Base-by-base conservation (phyloP, 169 alveolate genomes). In the Hepatocystis sp. region DNA sequence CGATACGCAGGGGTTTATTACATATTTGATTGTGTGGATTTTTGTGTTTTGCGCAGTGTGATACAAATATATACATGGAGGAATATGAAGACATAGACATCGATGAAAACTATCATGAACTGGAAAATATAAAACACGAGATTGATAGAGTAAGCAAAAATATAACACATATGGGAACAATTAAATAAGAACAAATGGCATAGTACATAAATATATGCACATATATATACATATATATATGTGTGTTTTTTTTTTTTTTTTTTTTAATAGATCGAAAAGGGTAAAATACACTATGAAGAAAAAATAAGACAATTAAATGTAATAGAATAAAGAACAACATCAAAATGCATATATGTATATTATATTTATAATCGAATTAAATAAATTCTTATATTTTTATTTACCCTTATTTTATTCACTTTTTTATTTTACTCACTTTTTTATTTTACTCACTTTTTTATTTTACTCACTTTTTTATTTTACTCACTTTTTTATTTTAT, bases 201-300 rank as follows among this genome's bases (percentile, higher is more conserved):
- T n/a, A n/a, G n/a, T n/a, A n/a, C n/a, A n/a, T n/a, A n/a, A n/a
- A n/a, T 17, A 64, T 13, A 42, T 64, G 21, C 19, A 5, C 61
- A 42, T 25, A 44, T 42, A 65, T 5, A 44, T 44, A 44, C n/a
- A 17, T 44, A 44, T 5, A 17, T 2, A 40, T 8, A 36, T 46
- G 32, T 19, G 0, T 56, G 21, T 21, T 49, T 3, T 49, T 17
- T 66, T 28, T 17, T 17, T 34, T 39, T 21, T 4, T 44, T 56
- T 56, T 56, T 49, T n/a, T n/a, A n/a, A n/a, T n/a, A 71, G 86
- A 71, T 71, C 27, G 76, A 71, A 32, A 71, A 71, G 53, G 86
- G 58, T 17, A 71, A 71, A 46, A 71, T 56, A 47, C 49, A 42
- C 17, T 71, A 58, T 64, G 86, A 71, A 32, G 49, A 71, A 49